Base-by-base conservation (phyloP, 805 yeast species). In the Yamadazyma akitaensis region DNA sequence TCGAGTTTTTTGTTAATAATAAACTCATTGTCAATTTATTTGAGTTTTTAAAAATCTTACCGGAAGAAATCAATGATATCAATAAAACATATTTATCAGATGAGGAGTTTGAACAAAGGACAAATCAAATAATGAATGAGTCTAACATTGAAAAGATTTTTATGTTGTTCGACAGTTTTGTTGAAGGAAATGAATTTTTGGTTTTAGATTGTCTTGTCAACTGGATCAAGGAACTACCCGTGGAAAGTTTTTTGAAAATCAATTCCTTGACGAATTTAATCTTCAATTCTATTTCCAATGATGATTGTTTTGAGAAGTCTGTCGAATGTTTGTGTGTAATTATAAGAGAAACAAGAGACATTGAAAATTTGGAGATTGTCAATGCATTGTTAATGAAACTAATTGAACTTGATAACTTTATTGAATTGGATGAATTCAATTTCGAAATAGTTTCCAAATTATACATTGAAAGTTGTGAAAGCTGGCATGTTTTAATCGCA, bases 381-480 rank as follows among this genome's bases (percentile, higher is more conserved):
- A 72, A 79, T 42, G 84, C 84, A 1, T 73, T 92, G 44, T 88
- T 79, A 61, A 78, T 81, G 44, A 85, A 86, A 54, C 68, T 94
- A 33, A 67, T 91, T 48, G 74, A 75, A 40, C 68, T 91, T 42
- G 77, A 81, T 59, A 76, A 79, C 3, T 69, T 74, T 37, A 58
- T 84, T 49, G 76, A 75, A 44, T 67, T 66, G 28, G 82, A 79
- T 47, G 92, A 84, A 55, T 94, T 85, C 31, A 73, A 76, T 33
- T 77, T 86, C 58, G 84, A 83, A 47, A 81, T 86, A 12, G 68
- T 87, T 44, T 80, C 96, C 0, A 76, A 94, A 57, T 63, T 94
- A 37, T 88, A 86, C 62, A 87, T 90, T 6, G 96, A 90, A 56
- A 96, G 97, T 1, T 96, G 96, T 47, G 97, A 90, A 66, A 79